phyloP scores from a whole-genome alignment of 208 protist species.

The Paratrypanosoma confusum region DNA sequence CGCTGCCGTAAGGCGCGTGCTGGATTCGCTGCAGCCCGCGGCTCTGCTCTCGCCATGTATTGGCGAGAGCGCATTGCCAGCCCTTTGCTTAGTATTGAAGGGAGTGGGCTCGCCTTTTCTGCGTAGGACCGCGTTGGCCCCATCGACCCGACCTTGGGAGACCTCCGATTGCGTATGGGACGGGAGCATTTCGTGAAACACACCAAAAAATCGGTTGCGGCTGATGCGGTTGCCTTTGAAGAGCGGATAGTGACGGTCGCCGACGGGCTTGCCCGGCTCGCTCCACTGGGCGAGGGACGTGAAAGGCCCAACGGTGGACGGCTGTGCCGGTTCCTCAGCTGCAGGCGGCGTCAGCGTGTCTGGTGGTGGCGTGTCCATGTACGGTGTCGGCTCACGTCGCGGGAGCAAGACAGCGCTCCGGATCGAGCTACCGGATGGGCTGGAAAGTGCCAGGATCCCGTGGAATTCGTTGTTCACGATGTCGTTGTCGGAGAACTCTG shows the following conservation, averaged over 20 bases:
- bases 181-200: slow-evolving; percentile 83
- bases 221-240: slow-evolving; percentile 58
- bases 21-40: too few species aligned
- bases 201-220: slow-evolving; percentile 64
- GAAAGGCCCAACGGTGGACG: too few species aligned
- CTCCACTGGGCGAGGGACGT: too few species aligned
- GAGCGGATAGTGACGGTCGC: slow-evolving; percentile 25
- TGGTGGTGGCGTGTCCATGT: slow-evolving; percentile 2
- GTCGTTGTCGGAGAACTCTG: slow-evolving; percentile 42
- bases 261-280: too few species aligned
- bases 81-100: too few species aligned
- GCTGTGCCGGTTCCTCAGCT: not conserved
- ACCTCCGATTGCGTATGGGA: too few species aligned
- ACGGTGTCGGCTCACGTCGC: slow-evolving; percentile 11
- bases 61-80: too few species aligned
- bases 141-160: too few species aligned
- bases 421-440: not conserved
- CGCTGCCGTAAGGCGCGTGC: too few species aligned
- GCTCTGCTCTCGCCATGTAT: too few species aligned
- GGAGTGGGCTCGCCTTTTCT: too few species aligned
- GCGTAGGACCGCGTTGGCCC: too few species aligned
- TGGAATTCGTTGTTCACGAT: slow-evolving; percentile 70
- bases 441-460: slow-evolving; percentile 67
- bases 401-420: not conserved
- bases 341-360: slow-evolving; percentile 2